A percentile compares a stretch with the other conserved stretches of the same genome.
These are phyloP conservation scores for Pontederia crassipes DNA, from an alignment of 176 grass and related monocot genomes.

Conservation along the genomic window DNA sequence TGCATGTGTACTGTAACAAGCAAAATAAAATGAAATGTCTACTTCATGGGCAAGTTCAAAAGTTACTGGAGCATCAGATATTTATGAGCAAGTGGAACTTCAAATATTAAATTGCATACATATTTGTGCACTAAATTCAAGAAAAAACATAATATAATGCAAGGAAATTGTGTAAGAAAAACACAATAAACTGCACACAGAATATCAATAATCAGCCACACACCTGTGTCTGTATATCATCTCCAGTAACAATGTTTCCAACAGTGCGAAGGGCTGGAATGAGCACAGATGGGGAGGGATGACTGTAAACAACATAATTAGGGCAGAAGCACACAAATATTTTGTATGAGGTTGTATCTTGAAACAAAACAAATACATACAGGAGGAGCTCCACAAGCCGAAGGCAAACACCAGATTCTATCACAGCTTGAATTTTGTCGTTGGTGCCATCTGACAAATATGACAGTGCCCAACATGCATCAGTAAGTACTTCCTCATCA, in stretches of 20 bases:
- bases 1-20: too few relatives aligned
- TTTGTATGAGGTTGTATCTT: neutral
- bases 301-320: constrained; percentile 29
- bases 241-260: constrained; percentile 93
- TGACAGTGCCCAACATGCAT: constrained; percentile 91
- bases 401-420: constrained; percentile 78
- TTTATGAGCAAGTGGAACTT: too few relatives aligned
- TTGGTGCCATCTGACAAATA: constrained; percentile 94
- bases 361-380: constrained; percentile 28
- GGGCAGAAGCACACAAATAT: constrained; percentile 8
- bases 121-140: too few relatives aligned
- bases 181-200: too few relatives aligned
- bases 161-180: too few relatives aligned
- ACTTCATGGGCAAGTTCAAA: too few relatives aligned
- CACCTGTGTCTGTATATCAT: constrained; percentile 95
- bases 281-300: constrained; percentile 76
- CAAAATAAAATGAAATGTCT: too few relatives aligned
- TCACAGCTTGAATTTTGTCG: constrained; percentile 91
- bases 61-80: too few relatives aligned
- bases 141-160: too few relatives aligned
- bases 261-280: constrained; percentile 92
- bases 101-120: too few relatives aligned
- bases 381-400: constrained; percentile 83
- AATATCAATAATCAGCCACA: neutral
- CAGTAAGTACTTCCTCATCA: constrained; percentile 93